phyloP scores from a whole-genome alignment of 2,329 filamentous ascomycete genomes.

The Escovopsis sp. region DNA sequence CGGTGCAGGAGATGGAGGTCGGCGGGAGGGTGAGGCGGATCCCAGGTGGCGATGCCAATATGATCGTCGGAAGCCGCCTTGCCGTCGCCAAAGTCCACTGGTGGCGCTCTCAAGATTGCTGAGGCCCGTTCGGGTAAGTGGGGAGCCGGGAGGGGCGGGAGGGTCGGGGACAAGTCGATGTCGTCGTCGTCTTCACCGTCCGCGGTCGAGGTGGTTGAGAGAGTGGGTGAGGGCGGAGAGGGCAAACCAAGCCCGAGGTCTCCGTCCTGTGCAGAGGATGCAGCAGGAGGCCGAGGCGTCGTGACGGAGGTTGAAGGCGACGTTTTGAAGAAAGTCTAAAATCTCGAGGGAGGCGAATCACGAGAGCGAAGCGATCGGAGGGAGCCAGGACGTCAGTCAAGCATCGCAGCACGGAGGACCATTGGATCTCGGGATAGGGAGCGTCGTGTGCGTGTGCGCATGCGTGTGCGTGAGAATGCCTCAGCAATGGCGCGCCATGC shows the following conservation, averaged over 20 bases:
- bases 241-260: constrained; percentile 19
- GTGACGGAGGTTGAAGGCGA: constrained; percentile 34
- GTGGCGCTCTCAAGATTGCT: constrained; percentile 39
- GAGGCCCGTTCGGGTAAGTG: constrained; percentile 39
- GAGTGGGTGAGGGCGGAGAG: constrained; percentile 38
- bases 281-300: constrained; percentile 37
- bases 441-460: not conserved
- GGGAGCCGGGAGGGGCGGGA: constrained; percentile 44
- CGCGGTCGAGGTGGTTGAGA: constrained; percentile 47
- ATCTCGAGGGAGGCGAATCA: constrained; percentile 2
- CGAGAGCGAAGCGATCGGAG: no score
- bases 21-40: constrained; percentile 68
- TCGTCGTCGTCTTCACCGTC: constrained; percentile 37
- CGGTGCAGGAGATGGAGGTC: constrained; percentile 35
- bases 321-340: constrained; percentile 34
- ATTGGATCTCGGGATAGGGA: not conserved
- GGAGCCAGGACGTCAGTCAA: constrained; percentile 12
- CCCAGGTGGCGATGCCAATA: constrained; percentile 70
- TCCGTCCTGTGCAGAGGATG: constrained; percentile 46
- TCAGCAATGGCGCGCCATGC: no score
- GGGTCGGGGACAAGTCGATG: constrained; percentile 38
- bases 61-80: constrained; percentile 18
- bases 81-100: constrained; percentile 4
- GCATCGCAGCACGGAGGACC: not conserved
- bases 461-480: no score